Conservation (phyloP, 2,329 filamentous ascomycete genomes). For the Helicocarpus griseus region DNA sequence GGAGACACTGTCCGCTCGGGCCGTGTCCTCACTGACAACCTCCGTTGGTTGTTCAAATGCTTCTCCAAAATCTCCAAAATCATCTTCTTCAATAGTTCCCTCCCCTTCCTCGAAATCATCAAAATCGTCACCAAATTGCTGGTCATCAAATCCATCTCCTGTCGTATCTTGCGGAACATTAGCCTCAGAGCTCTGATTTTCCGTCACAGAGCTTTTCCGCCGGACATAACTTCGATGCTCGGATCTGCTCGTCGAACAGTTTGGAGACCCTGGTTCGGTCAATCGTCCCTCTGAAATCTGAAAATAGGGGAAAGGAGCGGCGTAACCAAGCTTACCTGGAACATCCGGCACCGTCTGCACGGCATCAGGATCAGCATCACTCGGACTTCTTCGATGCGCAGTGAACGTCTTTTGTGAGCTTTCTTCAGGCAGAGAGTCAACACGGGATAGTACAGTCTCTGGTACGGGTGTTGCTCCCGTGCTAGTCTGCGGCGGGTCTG, state of each 20-base stretch:
- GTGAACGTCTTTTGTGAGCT: constrained; percentile 11
- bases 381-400: constrained; percentile 31
- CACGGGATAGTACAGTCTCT: constrained; percentile 35
- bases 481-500: background rate
- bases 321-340: constrained; percentile 45
- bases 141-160: constrained; percentile 35
- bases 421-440: constrained; percentile 31
- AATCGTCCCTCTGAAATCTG: constrained; percentile 44
- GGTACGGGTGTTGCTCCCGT: constrained; percentile 22
- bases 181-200: constrained; percentile 19
- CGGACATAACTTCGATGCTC: constrained; percentile 30
- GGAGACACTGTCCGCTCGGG: constrained; percentile 11
- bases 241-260: constrained; percentile 42
- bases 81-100: constrained; percentile 41
- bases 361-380: constrained; percentile 35
- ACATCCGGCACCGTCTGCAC: constrained; percentile 35
- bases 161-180: constrained; percentile 52
- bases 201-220: constrained; percentile 23
- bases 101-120: constrained; percentile 45
- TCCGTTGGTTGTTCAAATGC: constrained; percentile 48
- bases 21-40: constrained; percentile 19
- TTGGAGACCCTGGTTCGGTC: constrained; percentile 53
- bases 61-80: constrained; percentile 58
- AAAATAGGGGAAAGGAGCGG: constrained; percentile 19
- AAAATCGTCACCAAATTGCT: constrained; percentile 55